Evolutionary conservation across 805 yeast species (phyloP), one percentile per base, ranked within the genome.

Genomic region (Schwanniomyces sp.): DNA sequence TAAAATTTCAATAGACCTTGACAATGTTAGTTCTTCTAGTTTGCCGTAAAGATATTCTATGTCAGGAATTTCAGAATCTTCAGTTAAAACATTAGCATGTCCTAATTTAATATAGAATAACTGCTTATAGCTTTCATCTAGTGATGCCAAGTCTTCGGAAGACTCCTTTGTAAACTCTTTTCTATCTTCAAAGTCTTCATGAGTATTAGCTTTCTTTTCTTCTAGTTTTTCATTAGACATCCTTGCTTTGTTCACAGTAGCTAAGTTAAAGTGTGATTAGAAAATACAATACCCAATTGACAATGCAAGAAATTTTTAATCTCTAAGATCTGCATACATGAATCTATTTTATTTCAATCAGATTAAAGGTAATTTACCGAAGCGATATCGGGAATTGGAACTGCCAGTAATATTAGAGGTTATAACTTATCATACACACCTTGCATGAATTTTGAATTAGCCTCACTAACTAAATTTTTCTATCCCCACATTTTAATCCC

Each of bases 1-100:
- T 39, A 69, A 62, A 36, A 67, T 59, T 6, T 48, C 52, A 8
- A 68, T 27, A 3, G 72, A 63, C n/a, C 59, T 61, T 4, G 44
- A 51, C 5, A 49, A 41, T 3, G 54, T 32, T 11, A 66, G 18
- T 8, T 45, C 45, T 34, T 62, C 66, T 16, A 66, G 60, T 49
- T 67, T 66, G 45, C 63, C 36, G 43, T 40, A 40, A 39, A 51
- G 43, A 32, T 48, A 48, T 34, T 46, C 50, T 24, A 42, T 36
- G 24, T 49, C 52, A 12, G 50, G 44, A 26, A 41, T 38, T 9
- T 16, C 25, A 12, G 30, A 26, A 14, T 41, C 40, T 7, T 34
- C 43, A 24, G 41, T 27, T 32, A 45, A 29, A 27, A 44, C 44
- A 12, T 41, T 34, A 25, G 30, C 41, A 21, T 49, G 52, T 14